Evolutionary conservation across 2,329 filamentous ascomycete species (phyloP), one percentile per base, ranked within the genome.

Genomic region (Phialophora expanda): DNA sequence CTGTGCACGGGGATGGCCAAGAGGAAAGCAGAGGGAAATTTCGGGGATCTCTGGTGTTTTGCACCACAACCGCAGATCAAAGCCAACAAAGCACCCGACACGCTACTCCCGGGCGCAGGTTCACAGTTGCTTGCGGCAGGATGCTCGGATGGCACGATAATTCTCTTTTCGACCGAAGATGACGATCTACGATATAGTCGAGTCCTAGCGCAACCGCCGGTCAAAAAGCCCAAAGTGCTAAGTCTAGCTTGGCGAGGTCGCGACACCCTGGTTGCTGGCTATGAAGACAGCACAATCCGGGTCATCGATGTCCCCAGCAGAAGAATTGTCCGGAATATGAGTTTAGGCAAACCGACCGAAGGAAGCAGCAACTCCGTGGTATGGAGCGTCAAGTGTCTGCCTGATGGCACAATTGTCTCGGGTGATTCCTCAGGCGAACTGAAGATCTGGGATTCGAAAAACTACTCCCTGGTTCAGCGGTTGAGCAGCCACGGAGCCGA

Each of bases 11-110:
- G 91, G 14, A 84, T 87, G 63, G 91, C 93, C 11, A 86, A 90
- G 79, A 87, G 90, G 66, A 90, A 96, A 77, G 92, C 92, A 20
- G 93, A 91, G 73, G 95, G 94, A 54, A 96, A 96, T 78, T 92
- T 96, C 78, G 93, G 93, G 70, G 93, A 97, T 75, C 94, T 98
- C 68, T 99, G 95, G 95, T 98, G 94, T 79, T 86, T 99, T 73
- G 92, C 91, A 65, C 91, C 90, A 14, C 94, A 97, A 79, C 95
- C 94, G 2, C 82, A 83, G 70, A 80, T 79, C 76, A 79, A 81
- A 65, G 66, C 76, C 32, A 75, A 74, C 28, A 73, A 75, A 69
- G 76, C 68, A 41, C 74, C 75, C 22, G 68, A 74, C 59, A 55
- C n/a, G 20, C 55, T 73, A 17, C 75, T 80, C 69, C 75, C 79